Percentiles rank a stretch among this genome's conserved stretches.
Conservation (phyloP, 2,329 filamentous ascomycete genomes). For the Coniella vitis region DNA sequence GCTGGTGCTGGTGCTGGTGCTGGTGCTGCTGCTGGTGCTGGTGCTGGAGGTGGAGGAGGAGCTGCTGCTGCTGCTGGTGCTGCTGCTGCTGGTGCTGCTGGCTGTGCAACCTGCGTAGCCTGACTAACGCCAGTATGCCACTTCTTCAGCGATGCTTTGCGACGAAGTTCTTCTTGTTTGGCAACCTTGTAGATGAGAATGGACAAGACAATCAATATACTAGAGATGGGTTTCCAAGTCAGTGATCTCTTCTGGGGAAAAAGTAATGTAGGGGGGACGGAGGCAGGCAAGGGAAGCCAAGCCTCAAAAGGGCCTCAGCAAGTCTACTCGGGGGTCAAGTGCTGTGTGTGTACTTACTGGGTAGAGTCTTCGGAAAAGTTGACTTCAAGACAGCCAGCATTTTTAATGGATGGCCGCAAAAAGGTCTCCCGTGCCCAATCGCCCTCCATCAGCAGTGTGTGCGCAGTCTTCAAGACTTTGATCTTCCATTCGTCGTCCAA, state of each 20-base stretch:
- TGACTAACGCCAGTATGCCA: not conserved
- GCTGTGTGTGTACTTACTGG: not conserved
- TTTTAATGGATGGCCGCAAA: not conserved
- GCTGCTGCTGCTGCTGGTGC: not conserved
- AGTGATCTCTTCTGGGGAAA: not conserved
- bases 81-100: not conserved
- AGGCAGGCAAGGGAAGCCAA: not conserved
- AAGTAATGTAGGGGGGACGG: not conserved
- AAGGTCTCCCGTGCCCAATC: slow-evolving; percentile 7
- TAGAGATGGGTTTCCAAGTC: not conserved
- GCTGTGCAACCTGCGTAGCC: not conserved
- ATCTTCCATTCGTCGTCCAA: not conserved
- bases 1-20: not conserved
- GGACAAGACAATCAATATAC: slow-evolving; percentile 9
- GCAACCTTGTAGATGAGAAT: slow-evolving; percentile 12
- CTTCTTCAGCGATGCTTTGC: not conserved
- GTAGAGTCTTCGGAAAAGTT: slow-evolving; percentile 1
- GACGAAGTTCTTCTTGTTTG: slow-evolving; percentile 12
- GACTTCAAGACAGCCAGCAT: not conserved
- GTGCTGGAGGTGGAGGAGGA: too few relatives aligned
- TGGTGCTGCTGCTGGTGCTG: not conserved
- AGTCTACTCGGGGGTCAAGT: too few relatives aligned
- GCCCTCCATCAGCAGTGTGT: slow-evolving; percentile 4
- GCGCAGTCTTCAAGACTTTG: slow-evolving; percentile 4
- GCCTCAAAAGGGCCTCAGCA: not conserved